Base-by-base conservation (phyloP, 2,329 filamentous ascomycete genomes). In the Nigrospora oryzae region DNA sequence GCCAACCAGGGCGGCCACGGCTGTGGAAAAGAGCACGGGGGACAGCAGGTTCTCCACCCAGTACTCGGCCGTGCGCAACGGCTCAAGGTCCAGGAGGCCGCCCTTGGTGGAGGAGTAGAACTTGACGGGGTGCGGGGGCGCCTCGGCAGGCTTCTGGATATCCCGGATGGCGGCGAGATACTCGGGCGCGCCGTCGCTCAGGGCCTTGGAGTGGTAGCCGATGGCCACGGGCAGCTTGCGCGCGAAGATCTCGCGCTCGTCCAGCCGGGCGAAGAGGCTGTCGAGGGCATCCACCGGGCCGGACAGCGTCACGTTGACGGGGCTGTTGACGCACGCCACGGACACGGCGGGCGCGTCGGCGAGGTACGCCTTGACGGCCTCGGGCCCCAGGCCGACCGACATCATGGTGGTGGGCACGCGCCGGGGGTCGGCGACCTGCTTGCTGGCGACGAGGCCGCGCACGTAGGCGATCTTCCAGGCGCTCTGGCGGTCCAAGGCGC, bases 321-420 rank as follows among this genome's bases (percentile, higher is more conserved):
- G 54, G 23, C 51, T 54, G 39, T 56, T 56, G 42, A 54, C 52
- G 37, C 53, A 56, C 13, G 54, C 54, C 31, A 52, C 51, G 34
- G 51, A 57, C 31, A 42, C 40, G 3, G 59, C 58, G 36, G 45
- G 48, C 37, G 57, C 52, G 31, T 51, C 42, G 41, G 55, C 52
- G 30, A 59, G 38, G 16, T 51, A 45, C 11, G 44, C 46, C 49
- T 62, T 61, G 4, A 65, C 57, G 30, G 66, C 64, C 48, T 61
- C 59, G 8, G 63, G 57, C n/a, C 62, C 64, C 1, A 64, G 60
- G 3, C 71, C 75, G 2, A 77, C 71, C 1, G 75, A 75, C 56
- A 77, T 63, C 76, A 79, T 80, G 6, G 40, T 42, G 30, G 40
- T 42, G 7, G 65, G 58, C 0, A 74, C 75, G 5, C 61, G 59